Evolutionary conservation across 208 protist species (phyloP), one percentile per base, ranked within the genome.

Genomic region (Herpetomonas samuelpessoai): DNA sequence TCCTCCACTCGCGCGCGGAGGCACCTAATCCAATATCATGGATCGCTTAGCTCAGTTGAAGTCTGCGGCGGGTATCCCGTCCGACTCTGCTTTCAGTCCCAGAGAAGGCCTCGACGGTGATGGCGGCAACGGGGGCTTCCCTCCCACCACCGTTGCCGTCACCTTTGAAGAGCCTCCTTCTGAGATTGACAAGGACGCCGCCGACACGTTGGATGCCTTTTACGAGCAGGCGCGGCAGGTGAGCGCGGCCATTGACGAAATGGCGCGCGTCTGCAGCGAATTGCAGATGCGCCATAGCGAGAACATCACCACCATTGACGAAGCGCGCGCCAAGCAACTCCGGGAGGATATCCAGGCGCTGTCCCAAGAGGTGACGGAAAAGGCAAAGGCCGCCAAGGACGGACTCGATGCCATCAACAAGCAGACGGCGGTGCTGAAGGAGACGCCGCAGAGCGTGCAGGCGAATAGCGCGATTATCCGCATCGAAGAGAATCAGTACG

Each of bases 401-500:
- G 65, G 44, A 28, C 59, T 91, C 18, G 73, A 85, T 38, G 46
- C 59, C 2, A 92, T 97, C 76, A 68, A 71, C 41, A 80, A 74
- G 41, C 54, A 64, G 25, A 93, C 76, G 10, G 79, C 76, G n/a
- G 66, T 69, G 60, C 69, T 92, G 31, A 92, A 92, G 68, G 67
- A 82, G 52, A 71, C 62, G 21, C 71, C 65, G 26, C 81, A 85
- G 52, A 85, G 57, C 55, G 70, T 71, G 31, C 57, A 77, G 30
- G 75, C 65, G 25, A 85, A 95, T 72, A 77, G 73, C 39, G 86
- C 87, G 22, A 69, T 93, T 52, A 83, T 95, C 56, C 81, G 85
- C 30, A 94, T 97, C 53, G 69, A 91, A 59, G 83, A 95, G 51
- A 97, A 97, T 67, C 82, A 93, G 58, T 76, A 87, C 60, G 67